A percentile compares a stretch with the other conserved stretches of the same genome.
Evolutionary conservation across 176 grass and related monocot species (phyloP).

Genomic region (sorghum (Sorghum bicolor)): DNA sequence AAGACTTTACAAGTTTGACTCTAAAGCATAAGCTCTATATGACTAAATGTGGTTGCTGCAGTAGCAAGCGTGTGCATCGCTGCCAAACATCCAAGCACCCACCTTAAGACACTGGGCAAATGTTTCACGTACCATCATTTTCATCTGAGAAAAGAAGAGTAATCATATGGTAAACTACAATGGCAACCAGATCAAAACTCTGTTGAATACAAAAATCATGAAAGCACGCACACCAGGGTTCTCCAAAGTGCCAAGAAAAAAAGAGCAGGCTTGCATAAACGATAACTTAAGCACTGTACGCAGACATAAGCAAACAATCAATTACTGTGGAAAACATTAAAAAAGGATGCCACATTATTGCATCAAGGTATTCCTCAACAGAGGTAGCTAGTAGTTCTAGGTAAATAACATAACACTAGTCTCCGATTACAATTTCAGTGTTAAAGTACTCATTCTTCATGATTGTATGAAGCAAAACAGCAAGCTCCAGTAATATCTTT

Average conservation of each 20-base stretch:
- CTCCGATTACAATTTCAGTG: constrained; percentile 34
- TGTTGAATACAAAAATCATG: constrained; percentile 38
- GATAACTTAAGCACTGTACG: neutral
- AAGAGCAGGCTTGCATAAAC: neutral
- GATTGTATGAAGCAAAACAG: constrained; percentile 58
- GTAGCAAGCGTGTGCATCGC: constrained; percentile 13
- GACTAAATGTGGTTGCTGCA: neutral
- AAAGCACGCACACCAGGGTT: neutral
- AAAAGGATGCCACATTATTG: constrained; percentile 26
- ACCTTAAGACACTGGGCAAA: constrained; percentile 63
- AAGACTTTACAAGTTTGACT: constrained; percentile 35
- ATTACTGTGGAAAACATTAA: neutral
- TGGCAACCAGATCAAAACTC: constrained; percentile 22
- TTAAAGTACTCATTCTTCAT: constrained; percentile 53
- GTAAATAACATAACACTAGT: constrained; percentile 25
- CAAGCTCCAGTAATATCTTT: constrained; percentile 62
- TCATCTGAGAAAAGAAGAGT: constrained; percentile 89
- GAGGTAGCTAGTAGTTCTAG: constrained; percentile 9
- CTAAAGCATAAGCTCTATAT: constrained; percentile 38
- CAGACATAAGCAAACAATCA: neutral
- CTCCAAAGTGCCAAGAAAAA: neutral
- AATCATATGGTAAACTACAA: constrained; percentile 53
- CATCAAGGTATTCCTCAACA: constrained; percentile 30
- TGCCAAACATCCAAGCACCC: constrained; percentile 50
- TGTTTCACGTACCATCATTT: constrained; percentile 92